These are phyloP conservation scores for Acanthamoeba lenticulata DNA, from an alignment of 208 protist species.

Conservation along the genomic window DNA sequence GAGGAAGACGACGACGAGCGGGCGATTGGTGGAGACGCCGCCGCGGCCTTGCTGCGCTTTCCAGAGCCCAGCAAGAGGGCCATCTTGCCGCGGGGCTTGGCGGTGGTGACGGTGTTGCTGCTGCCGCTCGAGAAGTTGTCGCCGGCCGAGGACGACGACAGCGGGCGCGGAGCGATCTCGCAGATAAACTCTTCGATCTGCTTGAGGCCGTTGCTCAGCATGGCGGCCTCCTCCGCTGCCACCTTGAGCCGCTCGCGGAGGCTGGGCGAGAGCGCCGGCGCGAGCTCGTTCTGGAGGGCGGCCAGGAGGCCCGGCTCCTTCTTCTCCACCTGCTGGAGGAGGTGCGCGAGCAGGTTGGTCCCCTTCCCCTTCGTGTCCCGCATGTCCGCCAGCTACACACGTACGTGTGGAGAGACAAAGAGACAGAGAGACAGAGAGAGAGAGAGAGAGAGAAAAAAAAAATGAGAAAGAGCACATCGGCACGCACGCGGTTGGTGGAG, in stretches of 20 bases:
- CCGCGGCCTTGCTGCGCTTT: too few species aligned
- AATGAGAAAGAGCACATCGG: not conserved
- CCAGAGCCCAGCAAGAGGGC: too few species aligned
- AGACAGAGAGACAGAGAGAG: too few species aligned
- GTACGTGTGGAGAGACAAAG: not conserved
- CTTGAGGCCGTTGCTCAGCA: not conserved
- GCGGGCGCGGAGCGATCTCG: not conserved
- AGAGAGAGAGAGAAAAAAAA: too few species aligned
- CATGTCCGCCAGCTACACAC: not conserved
- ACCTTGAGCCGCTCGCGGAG: not conserved
- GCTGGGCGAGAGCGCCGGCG: not conserved
- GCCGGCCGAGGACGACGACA: not conserved
- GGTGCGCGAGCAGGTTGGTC: not conserved
- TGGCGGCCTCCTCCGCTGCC: not conserved
- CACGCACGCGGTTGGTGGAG: not conserved
- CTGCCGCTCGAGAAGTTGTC: not conserved
- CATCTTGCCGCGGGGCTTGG: not conserved
- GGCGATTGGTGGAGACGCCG: too few species aligned
- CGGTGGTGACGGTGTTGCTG: not conserved
- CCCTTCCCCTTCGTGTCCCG: not conserved
- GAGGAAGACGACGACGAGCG: too few species aligned
- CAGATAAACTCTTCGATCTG: slow-evolving; percentile 6
- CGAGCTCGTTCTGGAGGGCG: not conserved
- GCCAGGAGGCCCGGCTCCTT: not conserved
- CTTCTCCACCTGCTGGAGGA: not conserved